Conservation (phyloP, 495 filamentous ascomycete genomes). For the Diplogelasinospora grovesii region DNA sequence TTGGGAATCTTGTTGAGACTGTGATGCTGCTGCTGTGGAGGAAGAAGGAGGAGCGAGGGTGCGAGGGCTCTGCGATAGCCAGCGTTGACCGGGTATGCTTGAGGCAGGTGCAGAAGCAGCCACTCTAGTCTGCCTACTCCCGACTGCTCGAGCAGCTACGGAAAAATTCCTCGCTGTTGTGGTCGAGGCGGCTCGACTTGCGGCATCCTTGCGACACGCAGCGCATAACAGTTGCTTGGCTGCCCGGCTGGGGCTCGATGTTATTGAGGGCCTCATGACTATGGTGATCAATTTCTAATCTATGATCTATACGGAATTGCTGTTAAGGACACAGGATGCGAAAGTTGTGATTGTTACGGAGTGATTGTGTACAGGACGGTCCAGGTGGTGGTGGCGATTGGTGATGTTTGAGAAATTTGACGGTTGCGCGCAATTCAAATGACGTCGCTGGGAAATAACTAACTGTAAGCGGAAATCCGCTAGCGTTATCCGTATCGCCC, state of each 20-base stretch:
- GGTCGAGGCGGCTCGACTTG: neutral
- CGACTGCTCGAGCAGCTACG: constrained; percentile 1
- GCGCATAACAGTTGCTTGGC: constrained; percentile 17
- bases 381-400: too few species aligned
- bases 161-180: too few species aligned
- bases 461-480: too few species aligned
- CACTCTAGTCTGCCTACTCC: neutral
- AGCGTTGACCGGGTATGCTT: constrained; percentile 1
- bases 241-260: constrained; percentile 11
- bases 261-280: constrained; percentile 20
- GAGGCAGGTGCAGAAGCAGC: neutral
- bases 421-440: too few species aligned
- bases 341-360: too few species aligned
- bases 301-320: too few species aligned
- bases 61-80: neutral
- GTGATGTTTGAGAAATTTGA: too few species aligned
- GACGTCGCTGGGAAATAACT: too few species aligned
- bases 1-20: constrained; percentile 1
- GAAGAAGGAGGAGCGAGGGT: neutral
- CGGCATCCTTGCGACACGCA: constrained; percentile 17
- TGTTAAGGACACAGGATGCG: too few species aligned
- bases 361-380: too few species aligned
- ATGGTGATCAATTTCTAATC: too few species aligned
- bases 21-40: neutral
- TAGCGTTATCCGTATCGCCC: too few species aligned